phyloP scores from a whole-genome alignment of 176 grass and related monocot species.

The Lolium multiflorum region DNA sequence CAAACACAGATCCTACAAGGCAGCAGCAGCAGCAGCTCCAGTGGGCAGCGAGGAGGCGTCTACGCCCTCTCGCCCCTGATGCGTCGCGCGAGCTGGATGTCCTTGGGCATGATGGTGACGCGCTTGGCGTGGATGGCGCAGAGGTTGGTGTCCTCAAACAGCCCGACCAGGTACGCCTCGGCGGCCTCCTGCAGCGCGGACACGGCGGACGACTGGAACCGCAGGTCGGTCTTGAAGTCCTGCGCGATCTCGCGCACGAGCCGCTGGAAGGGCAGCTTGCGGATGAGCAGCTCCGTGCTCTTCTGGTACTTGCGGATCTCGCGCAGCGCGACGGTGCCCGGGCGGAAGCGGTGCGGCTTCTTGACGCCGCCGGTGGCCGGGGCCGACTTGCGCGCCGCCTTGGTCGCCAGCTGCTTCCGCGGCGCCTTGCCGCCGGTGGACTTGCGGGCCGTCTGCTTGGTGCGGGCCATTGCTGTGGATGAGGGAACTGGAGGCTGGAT shows the following conservation, averaged over 20 bases:
- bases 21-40: too few species aligned
- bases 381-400: conserved; percentile 66
- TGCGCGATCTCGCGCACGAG: conserved; percentile 71
- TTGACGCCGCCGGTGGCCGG: conserved; percentile 60
- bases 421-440: conserved; percentile 78
- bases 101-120: conserved; percentile 81
- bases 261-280: conserved; percentile 74
- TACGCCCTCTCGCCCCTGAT: conserved; percentile 59
- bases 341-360: neutral
- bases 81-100: conserved; percentile 63
- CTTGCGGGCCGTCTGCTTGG: conserved; percentile 73
- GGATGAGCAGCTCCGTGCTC: conserved; percentile 75
- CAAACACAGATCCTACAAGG: too few species aligned
- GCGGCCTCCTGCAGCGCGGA: conserved; percentile 70
- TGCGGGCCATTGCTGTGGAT: conserved; percentile 61
- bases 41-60: too few species aligned
- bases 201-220: conserved; percentile 72
- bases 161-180: conserved; percentile 71
- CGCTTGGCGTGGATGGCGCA: conserved; percentile 79
- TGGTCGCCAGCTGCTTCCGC: conserved; percentile 67
- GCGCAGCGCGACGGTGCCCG: conserved; percentile 62
- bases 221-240: conserved; percentile 81
- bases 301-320: conserved; percentile 88
- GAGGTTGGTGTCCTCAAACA: conserved; percentile 81
- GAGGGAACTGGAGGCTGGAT: too few species aligned